These are phyloP conservation scores for Candida sp. DNA, from an alignment of 1,139 yeast species.

Conservation along the genomic window DNA sequence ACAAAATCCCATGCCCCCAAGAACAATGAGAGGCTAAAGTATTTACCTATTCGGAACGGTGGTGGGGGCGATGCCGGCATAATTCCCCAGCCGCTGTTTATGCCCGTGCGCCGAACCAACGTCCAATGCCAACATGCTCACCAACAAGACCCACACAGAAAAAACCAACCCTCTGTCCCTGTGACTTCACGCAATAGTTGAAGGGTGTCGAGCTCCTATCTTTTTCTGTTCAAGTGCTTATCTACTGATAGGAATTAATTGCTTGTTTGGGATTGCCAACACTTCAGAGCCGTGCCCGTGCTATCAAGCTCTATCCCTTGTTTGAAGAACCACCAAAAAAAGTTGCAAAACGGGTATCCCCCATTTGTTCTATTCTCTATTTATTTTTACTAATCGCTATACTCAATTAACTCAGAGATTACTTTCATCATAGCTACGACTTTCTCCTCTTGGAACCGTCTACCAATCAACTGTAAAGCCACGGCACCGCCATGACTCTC, in stretches of 20 bases:
- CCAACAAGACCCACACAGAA: too few relatives aligned
- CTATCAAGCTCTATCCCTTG: too few relatives aligned
- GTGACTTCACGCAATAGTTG: neutral
- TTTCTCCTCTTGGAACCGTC: conserved; percentile 65
- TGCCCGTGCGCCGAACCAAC: too few relatives aligned
- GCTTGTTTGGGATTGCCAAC: conserved; percentile 20
- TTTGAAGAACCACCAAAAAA: neutral
- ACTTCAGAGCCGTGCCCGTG: neutral
- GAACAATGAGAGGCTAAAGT: too few relatives aligned
- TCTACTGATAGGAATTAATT: neutral
- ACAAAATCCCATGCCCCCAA: too few relatives aligned
- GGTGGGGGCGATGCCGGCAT: too few relatives aligned
- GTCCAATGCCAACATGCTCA: too few relatives aligned
- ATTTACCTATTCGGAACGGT: too few relatives aligned
- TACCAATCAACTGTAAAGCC: conserved; percentile 64
- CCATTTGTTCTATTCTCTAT: neutral
- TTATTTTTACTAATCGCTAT: conserved; percentile 7
- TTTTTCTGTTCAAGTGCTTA: neutral
- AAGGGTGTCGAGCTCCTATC: neutral
- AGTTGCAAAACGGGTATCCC: neutral
- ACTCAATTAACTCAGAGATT: conserved; percentile 21
- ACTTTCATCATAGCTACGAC: conserved; percentile 45
- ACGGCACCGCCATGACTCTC: conserved; percentile 69
- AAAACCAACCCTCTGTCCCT: too few relatives aligned
- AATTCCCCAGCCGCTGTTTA: too few relatives aligned